Evolutionary conservation across 148 eudicot species (phyloP).

Genomic region (Fagopyrum esculentum): DNA sequence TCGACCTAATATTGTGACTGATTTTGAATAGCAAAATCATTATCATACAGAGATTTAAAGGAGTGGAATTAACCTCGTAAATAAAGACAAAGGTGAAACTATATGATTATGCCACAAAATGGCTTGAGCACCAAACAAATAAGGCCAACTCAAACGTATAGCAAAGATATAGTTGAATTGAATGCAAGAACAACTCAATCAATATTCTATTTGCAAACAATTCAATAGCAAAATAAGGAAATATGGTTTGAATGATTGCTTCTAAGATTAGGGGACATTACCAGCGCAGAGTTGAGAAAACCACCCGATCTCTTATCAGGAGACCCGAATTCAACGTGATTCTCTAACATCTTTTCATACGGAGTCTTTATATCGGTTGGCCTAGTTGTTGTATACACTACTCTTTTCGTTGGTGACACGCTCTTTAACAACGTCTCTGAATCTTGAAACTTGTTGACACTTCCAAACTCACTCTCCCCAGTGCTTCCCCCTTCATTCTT

Average conservation of each 20-base stretch:
- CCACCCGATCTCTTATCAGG: conserved; percentile 89
- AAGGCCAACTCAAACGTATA: background rate
- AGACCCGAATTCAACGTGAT: conserved; percentile 81
- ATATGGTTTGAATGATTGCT: background rate
- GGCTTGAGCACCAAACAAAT: background rate
- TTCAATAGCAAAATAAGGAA: background rate
- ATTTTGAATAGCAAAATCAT: background rate
- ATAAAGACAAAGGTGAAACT: background rate
- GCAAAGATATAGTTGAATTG: background rate
- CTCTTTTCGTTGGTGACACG: conserved; percentile 55
- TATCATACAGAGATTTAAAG: background rate
- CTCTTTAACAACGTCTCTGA: conserved; percentile 54
- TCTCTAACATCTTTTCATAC: conserved; percentile 85
- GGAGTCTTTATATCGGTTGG: conserved; percentile 81
- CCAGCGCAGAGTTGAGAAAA: conserved; percentile 74
- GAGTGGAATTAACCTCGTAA: background rate
- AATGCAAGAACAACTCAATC: background rate
- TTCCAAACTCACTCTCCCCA: conserved; percentile 30
- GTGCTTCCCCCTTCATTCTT: conserved; percentile 38
- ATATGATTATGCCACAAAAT: background rate
- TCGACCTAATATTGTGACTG: background rate
- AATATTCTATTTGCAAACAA: background rate
- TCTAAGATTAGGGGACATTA: background rate
- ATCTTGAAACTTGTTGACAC: conserved; percentile 42
- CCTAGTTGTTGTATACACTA: conserved; percentile 66